Conservation (phyloP, 371 early-diverging fungal species). For the Rhizomucor miehei region DNA sequence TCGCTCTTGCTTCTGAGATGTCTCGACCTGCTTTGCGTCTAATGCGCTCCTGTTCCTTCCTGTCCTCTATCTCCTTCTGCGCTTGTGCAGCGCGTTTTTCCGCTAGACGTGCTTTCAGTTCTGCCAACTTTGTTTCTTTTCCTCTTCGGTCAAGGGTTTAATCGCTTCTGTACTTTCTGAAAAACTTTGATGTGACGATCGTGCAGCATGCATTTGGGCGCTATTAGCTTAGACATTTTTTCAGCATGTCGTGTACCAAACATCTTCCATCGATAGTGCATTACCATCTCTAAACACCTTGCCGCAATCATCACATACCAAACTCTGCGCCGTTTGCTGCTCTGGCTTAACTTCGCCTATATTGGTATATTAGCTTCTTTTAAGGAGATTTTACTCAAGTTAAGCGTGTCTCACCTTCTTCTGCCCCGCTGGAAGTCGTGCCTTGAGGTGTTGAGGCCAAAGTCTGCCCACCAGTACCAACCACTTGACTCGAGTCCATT, state of each 20-base stretch:
- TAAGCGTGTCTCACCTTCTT: slow-evolving; percentile 26
- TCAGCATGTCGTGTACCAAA: too few relatives aligned
- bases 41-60: slow-evolving; percentile 70
- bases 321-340: slow-evolving; percentile 69
- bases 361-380: background rate
- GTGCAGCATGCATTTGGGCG: slow-evolving; percentile 82
- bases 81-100: slow-evolving; percentile 68
- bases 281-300: slow-evolving; percentile 77
- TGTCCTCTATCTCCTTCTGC: slow-evolving; percentile 65
- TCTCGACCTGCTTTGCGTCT: slow-evolving; percentile 84
- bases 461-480: slow-evolving; percentile 29
- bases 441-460: slow-evolving; percentile 24
- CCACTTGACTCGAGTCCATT: slow-evolving; percentile 1
- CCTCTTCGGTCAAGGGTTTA: slow-evolving; percentile 85
- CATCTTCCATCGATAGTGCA: slow-evolving; percentile 3
- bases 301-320: slow-evolving; percentile 87
- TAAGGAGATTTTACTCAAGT: background rate
- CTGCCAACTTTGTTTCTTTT: slow-evolving; percentile 76
- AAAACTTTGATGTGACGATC: slow-evolving; percentile 84
- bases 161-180: slow-evolving; percentile 80
- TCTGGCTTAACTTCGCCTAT: slow-evolving; percentile 69
- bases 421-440: slow-evolving; percentile 12
- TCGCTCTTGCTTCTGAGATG: slow-evolving; percentile 66
- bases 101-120: slow-evolving; percentile 71
- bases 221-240: slow-evolving; percentile 51